Evolutionary conservation across 2,329 filamentous ascomycete genomes (phyloP).

Genomic region (Hymenoscyphus linearis): DNA sequence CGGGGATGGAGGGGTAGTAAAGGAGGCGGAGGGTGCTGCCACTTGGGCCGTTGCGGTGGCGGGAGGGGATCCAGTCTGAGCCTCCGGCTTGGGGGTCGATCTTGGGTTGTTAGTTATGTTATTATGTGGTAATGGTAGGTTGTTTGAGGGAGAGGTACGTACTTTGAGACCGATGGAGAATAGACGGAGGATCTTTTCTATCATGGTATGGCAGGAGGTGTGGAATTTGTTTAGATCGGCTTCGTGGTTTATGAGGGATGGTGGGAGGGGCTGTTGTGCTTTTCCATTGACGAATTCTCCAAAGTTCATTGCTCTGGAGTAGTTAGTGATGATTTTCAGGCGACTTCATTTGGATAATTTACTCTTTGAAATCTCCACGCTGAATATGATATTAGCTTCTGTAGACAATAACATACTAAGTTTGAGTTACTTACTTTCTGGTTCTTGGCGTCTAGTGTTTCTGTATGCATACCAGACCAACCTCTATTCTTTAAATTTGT

Average conservation of each 20-base stretch:
- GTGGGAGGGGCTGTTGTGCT: constrained; percentile 72
- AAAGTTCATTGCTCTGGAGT: constrained; percentile 79
- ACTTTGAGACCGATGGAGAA: constrained; percentile 74
- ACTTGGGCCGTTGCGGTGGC: constrained; percentile 52
- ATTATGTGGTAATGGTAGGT: not conserved
- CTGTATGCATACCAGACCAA: constrained; percentile 82
- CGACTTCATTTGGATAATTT: constrained; percentile 20
- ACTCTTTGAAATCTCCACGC: constrained; percentile 88
- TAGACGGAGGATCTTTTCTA: constrained; percentile 65
- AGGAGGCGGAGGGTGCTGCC: constrained; percentile 56
- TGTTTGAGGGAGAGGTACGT: not conserved
- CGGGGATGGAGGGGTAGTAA: constrained; percentile 56
- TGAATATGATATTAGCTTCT: constrained; percentile 30
- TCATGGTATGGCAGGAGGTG: constrained; percentile 65
- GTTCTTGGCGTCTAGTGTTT: constrained; percentile 78
- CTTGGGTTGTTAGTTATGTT: constrained; percentile 19
- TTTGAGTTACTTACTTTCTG: constrained; percentile 56
- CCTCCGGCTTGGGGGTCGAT: constrained; percentile 25
- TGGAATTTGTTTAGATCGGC: constrained; percentile 61
- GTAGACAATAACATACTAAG: not conserved
- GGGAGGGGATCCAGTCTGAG: constrained; percentile 45
- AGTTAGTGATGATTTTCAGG: constrained; percentile 4
- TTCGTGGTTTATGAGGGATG: constrained; percentile 54
- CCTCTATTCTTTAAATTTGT: constrained; percentile 63
- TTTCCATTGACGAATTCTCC: constrained; percentile 64